Base-by-base conservation (phyloP, 345 rosid species). In the Linum usitatissimum region DNA sequence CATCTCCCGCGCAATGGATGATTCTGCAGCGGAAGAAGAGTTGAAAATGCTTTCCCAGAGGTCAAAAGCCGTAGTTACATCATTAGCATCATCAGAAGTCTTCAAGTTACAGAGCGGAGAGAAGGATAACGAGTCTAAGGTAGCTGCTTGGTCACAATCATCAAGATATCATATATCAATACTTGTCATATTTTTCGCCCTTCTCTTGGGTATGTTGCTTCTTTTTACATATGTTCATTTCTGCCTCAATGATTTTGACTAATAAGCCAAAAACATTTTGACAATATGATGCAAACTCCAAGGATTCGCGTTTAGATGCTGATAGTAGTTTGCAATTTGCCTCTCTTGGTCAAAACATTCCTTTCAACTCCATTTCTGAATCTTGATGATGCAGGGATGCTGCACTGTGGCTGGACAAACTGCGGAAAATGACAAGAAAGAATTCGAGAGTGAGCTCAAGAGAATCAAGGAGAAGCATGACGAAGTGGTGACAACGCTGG, bases 61-160 rank as follows among this genome's bases (percentile, higher is more conserved):
- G 61, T 70, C 89, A 66, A 70, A 76, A 69, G 73, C 31, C 74
- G 75, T 73, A 62, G 60, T 81, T 30, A 55, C 76, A 59, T 73
- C 73, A 13, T 40, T 85, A 68, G 69, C 69, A 45, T 61, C 71
- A 53, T 71, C 81, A 57, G 81, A 83, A 61, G 70, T 78, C 58
- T 28, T 56, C 15, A 36, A 61, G 53, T 15, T 58, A 2, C 78
- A 71, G 68, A 71, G 34, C 40, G 60, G 76, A 62, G 78, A 77
- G 66, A 78, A 31, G 45, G 68, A 66, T 69, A 66, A 70, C 79
- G 54, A 77, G 38, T 54, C 68, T 73, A 75, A 89, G 99, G 99
- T 93, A 89, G 91, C 82, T 76, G 78, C 79, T 76, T 79, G 75
- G 82, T 63, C 86, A 82, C 78, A 31, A 72, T 69, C 72, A 39